Conservation (phyloP, 129 eudicot species). For the Escallonia herrerae region DNA sequence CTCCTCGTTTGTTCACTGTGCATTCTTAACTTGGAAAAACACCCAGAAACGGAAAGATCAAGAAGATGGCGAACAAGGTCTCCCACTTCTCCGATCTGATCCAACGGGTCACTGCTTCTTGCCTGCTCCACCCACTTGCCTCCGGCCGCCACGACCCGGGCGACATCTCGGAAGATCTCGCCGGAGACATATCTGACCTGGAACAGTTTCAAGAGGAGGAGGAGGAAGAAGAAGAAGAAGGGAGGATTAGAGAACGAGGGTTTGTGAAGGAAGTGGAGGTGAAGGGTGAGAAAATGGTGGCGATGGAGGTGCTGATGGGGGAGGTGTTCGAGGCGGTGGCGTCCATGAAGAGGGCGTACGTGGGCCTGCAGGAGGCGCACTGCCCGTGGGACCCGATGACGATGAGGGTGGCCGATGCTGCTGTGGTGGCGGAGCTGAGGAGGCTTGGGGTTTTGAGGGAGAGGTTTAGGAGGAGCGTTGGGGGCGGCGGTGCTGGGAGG, state of each 20-base stretch:
- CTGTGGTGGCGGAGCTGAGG: constrained; percentile 71
- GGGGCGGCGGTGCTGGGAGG: constrained; percentile 22
- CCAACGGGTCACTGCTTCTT: constrained; percentile 80
- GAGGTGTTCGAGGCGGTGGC: constrained; percentile 73
- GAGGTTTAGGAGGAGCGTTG: constrained; percentile 48
- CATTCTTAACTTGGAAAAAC: no score
- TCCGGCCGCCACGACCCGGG: constrained; percentile 28
- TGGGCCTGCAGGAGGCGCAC: constrained; percentile 72
- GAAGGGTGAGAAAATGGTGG: constrained; percentile 18
- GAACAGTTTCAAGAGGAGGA: constrained; percentile 10
- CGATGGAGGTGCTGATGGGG: constrained; percentile 40
- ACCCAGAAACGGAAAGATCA: constrained; percentile 26
- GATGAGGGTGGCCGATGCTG: constrained; percentile 61
- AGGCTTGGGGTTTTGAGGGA: constrained; percentile 54
- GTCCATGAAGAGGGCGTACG: constrained; percentile 69
- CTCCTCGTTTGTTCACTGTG: no score
- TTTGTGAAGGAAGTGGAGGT: constrained; percentile 6
- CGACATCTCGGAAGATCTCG: constrained; percentile 9
- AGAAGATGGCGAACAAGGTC: constrained; percentile 66
- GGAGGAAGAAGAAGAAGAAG: constrained; percentile 31
- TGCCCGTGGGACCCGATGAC: constrained; percentile 84
- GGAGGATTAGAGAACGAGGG: constrained; percentile 12
- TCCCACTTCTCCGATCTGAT: constrained; percentile 78
- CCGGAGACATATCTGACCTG: constrained; percentile 20
- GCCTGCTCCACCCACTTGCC: constrained; percentile 65